Evolutionary conservation across 1,284 basidiomycete genomes (phyloP), one percentile per base, ranked within the genome.

Genomic region (Microbotryum violaceum): DNA sequence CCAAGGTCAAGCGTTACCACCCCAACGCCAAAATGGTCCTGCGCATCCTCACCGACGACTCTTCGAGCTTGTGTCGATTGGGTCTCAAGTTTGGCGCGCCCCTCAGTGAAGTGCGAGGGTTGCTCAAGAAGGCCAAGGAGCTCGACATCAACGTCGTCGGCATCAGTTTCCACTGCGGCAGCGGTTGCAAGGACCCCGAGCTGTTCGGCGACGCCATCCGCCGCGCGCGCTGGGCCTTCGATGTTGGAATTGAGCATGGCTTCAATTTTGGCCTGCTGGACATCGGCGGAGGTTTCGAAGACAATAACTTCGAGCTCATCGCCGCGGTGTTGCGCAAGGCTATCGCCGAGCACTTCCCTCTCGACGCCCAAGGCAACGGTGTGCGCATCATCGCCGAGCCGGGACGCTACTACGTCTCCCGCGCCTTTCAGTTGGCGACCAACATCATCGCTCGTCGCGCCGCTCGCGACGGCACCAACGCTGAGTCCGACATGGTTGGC

Each of bases 61-160:
- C 89, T 54, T 96, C 92, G 79, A 89, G 87, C 66, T 79, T 96
- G 18, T 97, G 93, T 76, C 86, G 89, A 47, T 85, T 99, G 51
- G 92, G 93, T 4, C 84, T 91, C 76, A 98, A 98, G 78, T 99
- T 94, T 70, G 96, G 96, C n/a, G 92, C 94, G 0, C 86, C 92
- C 1, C 81, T 98, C 42, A 81, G 80, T 44, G 82, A 85, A 18
- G 92, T 97, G 27, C 89, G 89, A 3, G 81, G 80, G 8, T 81
- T 99, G 29, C 81, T 98, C 51, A 77, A 80, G 20, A 88, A 86
- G 70, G 96, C 94, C 0, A 82, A 81, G 69, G 85, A 89, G 73
- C 82, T 97, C 44, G 78, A 81, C 27, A 81, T 99, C 57, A 82
- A 93, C 72, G 90, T 99, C 57, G 82, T 97, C 55, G 96, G 96